phyloP scores from a whole-genome alignment of 2,329 filamentous ascomycete species.

The Penicillium sp. region DNA sequence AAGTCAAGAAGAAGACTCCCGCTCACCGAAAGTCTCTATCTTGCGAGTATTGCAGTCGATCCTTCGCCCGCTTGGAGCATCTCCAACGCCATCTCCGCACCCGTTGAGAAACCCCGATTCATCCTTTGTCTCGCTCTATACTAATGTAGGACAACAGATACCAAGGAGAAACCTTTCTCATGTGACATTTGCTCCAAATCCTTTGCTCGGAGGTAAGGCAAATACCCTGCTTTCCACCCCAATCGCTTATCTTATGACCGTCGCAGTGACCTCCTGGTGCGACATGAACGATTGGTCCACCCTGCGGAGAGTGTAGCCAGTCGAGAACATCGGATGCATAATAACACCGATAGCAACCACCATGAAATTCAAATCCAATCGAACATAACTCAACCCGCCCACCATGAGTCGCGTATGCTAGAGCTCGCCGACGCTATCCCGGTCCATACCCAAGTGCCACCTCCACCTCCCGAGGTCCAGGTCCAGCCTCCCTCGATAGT shows the following conservation, averaged over 20 bases:
- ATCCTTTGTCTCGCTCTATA: conserved; percentile 1
- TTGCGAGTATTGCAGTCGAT: conserved; percentile 46
- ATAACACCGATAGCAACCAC: conserved; percentile 24
- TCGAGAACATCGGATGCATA: conserved; percentile 37
- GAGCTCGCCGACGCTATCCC: conserved; percentile 44
- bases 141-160: conserved; percentile 37
- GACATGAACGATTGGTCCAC: conserved; percentile 48
- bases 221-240: conserved; percentile 3
- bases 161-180: conserved; percentile 48
- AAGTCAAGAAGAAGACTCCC: conserved; percentile 40
- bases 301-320: conserved; percentile 40
- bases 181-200: conserved; percentile 48
- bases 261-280: conserved; percentile 45
- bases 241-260: conserved; percentile 23
- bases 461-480: conserved; percentile 35
- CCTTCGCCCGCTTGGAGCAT: conserved; percentile 47
- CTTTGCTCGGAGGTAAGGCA: conserved; percentile 43
- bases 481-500: conserved; percentile 38
- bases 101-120: conserved; percentile 41
- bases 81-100: conserved; percentile 50
- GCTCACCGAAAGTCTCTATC: conserved; percentile 45
- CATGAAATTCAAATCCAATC: conserved; percentile 33
- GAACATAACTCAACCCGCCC: conserved; percentile 35
- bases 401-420: conserved; percentile 43
- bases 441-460: conserved; percentile 35